A percentile compares a stretch with the other conserved stretches of the same genome.
These are phyloP conservation scores for Vitis rotundifolia DNA, from an alignment of 164 flowering plant species.

Conservation along the genomic window DNA sequence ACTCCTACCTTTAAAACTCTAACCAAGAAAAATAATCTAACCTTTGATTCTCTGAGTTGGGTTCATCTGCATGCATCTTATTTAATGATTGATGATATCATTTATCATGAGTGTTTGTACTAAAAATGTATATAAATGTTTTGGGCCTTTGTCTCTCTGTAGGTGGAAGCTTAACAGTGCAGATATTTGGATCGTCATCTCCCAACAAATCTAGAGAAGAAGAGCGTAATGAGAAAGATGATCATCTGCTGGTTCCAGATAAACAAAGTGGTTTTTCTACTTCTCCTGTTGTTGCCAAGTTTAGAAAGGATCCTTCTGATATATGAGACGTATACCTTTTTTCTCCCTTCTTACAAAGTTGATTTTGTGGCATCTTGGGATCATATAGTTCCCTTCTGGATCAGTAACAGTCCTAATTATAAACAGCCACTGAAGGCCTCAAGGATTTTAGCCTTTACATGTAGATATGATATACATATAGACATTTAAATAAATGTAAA, in stretches of 20 bases:
- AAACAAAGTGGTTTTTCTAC: conserved; percentile 19
- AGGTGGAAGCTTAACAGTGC: conserved; percentile 83
- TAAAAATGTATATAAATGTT: not conserved
- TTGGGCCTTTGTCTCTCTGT: conserved; percentile 10
- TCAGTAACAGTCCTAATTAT: not conserved
- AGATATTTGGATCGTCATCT: conserved; percentile 51
- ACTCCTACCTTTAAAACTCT: no score
- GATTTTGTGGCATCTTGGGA: not conserved
- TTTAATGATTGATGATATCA: not conserved
- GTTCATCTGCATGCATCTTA: not conserved
- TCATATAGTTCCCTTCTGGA: not conserved
- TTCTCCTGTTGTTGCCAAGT: conserved; percentile 26
- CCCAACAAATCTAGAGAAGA: conserved; percentile 24
- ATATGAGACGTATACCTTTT: conserved; percentile 2
- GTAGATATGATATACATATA: not conserved
- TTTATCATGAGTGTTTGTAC: not conserved
- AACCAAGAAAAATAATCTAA: no score
- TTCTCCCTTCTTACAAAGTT: not conserved
- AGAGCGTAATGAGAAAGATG: conserved; percentile 15
- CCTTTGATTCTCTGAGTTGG: no score
- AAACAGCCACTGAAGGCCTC: not conserved
- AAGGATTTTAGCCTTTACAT: not conserved
- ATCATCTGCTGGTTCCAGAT: conserved; percentile 22
- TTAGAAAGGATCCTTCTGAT: conserved; percentile 21
- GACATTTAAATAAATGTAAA: not conserved